These are phyloP conservation scores for Pleomassaria siparia DNA, from an alignment of 2,329 filamentous ascomycete species.

Conservation along the genomic window DNA sequence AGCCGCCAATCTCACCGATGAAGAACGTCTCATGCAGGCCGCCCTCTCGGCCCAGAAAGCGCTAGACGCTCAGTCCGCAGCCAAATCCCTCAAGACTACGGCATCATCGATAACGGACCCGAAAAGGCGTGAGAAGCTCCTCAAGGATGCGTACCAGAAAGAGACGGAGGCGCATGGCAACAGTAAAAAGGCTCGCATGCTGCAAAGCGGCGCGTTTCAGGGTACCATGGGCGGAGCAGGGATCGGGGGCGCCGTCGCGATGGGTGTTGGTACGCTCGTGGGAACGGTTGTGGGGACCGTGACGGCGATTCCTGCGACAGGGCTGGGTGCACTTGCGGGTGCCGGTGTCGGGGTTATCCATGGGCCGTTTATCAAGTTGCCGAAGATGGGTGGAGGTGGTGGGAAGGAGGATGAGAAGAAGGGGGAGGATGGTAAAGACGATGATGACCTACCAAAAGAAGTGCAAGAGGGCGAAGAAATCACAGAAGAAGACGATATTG, in stretches of 20 bases:
- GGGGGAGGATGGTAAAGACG: conserved; percentile 11
- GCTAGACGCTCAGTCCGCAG: conserved; percentile 27
- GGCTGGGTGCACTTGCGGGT: conserved; percentile 44
- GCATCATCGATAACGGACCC: conserved; percentile 34
- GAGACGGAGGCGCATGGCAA: conserved; percentile 37
- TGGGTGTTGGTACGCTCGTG: conserved; percentile 46
- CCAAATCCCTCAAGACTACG: conserved; percentile 27
- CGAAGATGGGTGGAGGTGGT: conserved; percentile 18
- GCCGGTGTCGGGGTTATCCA: conserved; percentile 45
- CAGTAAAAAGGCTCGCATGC: conserved; percentile 37
- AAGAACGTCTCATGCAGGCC: conserved; percentile 33
- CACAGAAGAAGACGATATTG: conserved; percentile 24
- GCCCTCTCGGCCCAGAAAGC: conserved; percentile 33
- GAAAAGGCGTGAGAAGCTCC: conserved; percentile 36
- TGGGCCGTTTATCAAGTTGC: conserved; percentile 47
- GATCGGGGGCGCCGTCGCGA: conserved; percentile 45
- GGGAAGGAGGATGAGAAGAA: conserved; percentile 11
- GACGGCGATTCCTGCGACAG: conserved; percentile 44
- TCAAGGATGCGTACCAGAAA: conserved; percentile 37
- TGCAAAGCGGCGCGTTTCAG: conserved; percentile 43
- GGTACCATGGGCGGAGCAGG: conserved; percentile 46
- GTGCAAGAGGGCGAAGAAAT: conserved; percentile 9
- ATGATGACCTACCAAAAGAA: conserved; percentile 8
- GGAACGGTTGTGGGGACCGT: conserved; percentile 45
- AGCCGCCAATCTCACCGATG: conserved; percentile 19